Percentiles rank a stretch among this genome's conserved stretches.
Conservation (phyloP, 2,329 filamentous ascomycete species). For the Decorospora gaudefroyi region DNA sequence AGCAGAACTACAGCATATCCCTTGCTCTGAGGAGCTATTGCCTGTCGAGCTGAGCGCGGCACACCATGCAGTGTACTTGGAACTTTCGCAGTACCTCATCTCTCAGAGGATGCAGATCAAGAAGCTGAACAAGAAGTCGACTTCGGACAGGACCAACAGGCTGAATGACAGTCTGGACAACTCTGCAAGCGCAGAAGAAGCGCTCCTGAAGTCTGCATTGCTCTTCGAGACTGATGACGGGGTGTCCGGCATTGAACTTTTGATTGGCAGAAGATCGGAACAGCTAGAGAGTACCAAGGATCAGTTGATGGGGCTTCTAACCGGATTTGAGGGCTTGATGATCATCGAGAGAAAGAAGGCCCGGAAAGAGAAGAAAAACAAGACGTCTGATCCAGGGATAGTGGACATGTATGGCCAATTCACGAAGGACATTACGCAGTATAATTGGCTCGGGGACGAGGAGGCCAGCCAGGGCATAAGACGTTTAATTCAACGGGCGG, state of each 20-base stretch:
- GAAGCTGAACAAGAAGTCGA: conserved; percentile 43
- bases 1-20: conserved; percentile 44
- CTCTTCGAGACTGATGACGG: conserved; percentile 20
- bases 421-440: conserved; percentile 20
- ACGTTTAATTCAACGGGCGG: conserved; percentile 14
- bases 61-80: conserved; percentile 60
- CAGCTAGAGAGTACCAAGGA: conserved; percentile 18
- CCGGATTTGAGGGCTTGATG: conserved; percentile 25
- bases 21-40: conserved; percentile 51
- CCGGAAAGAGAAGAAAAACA: neutral
- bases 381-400: conserved; percentile 2
- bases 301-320: conserved; percentile 21
- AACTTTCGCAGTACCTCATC: conserved; percentile 59
- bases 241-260: conserved; percentile 18
- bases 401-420: conserved; percentile 25
- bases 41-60: conserved; percentile 52
- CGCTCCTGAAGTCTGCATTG: conserved; percentile 54
- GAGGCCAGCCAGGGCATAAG: conserved; percentile 16
- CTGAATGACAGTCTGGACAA: conserved; percentile 55
- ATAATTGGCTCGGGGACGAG: conserved; percentile 32
- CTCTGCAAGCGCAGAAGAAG: conserved; percentile 56
- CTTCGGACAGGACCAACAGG: conserved; percentile 46
- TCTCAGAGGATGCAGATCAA: conserved; percentile 56
- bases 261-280: conserved; percentile 21
- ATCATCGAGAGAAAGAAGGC: neutral